Conservation (phyloP, 176 grass and related monocot species). For the Pontederia paniculata region DNA sequence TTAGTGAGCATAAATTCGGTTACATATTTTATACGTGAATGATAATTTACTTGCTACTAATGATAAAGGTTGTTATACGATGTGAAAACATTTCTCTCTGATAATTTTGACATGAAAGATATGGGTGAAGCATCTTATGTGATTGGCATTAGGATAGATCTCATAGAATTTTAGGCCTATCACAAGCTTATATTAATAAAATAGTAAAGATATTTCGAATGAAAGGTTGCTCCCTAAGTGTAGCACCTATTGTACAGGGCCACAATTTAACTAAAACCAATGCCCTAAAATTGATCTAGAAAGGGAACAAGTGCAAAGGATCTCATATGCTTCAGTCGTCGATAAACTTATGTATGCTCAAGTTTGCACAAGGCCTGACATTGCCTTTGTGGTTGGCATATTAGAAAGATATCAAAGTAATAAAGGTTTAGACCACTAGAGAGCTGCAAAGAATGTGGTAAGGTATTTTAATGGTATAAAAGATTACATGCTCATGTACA, state of each 20-base stretch:
- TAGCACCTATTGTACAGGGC: not conserved
- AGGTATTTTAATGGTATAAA: not conserved
- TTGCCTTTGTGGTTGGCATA: not conserved
- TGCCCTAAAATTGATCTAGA: not conserved
- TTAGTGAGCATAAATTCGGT: not conserved
- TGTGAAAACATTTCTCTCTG: not conserved
- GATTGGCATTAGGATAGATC: not conserved
- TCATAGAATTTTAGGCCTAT: not conserved
- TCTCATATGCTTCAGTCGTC: not conserved
- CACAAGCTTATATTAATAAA: not conserved
- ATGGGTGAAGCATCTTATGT: too few relatives aligned
- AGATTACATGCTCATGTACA: too few relatives aligned
- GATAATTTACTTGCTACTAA: not conserved
- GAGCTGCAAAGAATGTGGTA: not conserved
- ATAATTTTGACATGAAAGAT: too few relatives aligned
- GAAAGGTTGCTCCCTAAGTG: not conserved
- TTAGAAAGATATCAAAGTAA: not conserved
- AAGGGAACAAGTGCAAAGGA: not conserved
- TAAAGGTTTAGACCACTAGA: not conserved
- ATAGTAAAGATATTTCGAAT: not conserved
- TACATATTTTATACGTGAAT: not conserved
- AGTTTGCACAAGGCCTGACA: too few relatives aligned
- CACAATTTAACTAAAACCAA: not conserved
- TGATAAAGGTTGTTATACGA: not conserved
- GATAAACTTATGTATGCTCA: too few relatives aligned